Percentiles rank a stretch among this genome's conserved stretches.
phyloP scores from a whole-genome alignment of 108 stramenopile species.

The Pseudonitzschia pungens region DNA sequence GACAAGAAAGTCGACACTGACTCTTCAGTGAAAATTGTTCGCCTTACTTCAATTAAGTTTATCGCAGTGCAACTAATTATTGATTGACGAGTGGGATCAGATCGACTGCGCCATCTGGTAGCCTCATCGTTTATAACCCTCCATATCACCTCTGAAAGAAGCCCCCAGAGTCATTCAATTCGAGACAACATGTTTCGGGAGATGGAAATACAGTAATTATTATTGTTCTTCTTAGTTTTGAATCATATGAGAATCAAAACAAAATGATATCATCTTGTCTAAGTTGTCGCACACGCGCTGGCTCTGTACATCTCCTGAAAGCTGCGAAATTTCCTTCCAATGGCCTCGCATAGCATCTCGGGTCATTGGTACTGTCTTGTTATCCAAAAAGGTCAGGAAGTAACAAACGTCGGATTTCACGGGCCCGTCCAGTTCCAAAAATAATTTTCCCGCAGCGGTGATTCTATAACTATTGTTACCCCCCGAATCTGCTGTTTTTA shows the following conservation, averaged over 20 bases:
- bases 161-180: no score
- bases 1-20: no score
- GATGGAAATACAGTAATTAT: background rate
- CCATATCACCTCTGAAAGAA: no score
- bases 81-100: no score
- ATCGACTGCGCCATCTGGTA: no score
- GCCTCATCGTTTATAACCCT: no score
- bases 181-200: background rate
- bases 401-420: conserved; percentile 20
- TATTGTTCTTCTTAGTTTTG: conserved; percentile 7
- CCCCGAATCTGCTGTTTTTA: background rate
- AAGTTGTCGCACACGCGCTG: conserved; percentile 20
- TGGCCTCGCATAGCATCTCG: background rate
- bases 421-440: conserved; percentile 34
- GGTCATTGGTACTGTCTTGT: background rate
- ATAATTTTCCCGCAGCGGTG: conserved; percentile 19
- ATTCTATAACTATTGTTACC: background rate
- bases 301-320: conserved; percentile 36
- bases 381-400: conserved; percentile 23
- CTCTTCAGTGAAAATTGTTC: no score
- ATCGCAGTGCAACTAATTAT: no score
- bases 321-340: conserved; percentile 28
- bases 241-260: conserved; percentile 23
- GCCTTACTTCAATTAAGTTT: no score
- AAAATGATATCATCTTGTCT: conserved; percentile 30